Percentiles rank a stretch among this genome's conserved stretches.
Evolutionary conservation across 768 basidiomycete genomes (phyloP).

Genomic region (Mycena kentingensis): DNA sequence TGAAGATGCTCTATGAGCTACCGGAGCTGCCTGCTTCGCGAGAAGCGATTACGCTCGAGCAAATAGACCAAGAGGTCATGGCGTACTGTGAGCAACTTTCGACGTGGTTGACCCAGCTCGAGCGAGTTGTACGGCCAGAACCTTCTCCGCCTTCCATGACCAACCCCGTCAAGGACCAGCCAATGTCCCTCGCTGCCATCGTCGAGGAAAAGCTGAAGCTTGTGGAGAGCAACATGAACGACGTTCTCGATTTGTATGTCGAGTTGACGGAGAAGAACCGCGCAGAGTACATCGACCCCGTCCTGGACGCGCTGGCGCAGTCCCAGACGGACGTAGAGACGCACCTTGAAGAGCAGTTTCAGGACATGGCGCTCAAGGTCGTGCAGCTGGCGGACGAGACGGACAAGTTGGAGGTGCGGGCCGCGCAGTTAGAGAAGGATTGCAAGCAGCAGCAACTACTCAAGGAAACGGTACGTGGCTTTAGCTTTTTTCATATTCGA

Average conservation of each 20-base stretch:
- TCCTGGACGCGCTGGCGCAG: neutral
- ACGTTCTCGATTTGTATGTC: neutral
- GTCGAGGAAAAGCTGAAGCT: neutral
- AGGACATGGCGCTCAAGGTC: neutral
- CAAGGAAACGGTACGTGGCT: neutral
- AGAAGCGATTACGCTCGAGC: neutral
- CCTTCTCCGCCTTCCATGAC: too few species aligned
- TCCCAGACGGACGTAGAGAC: neutral
- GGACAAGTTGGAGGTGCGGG: neutral
- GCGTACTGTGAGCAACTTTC: conserved; percentile 7
- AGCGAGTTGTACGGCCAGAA: neutral
- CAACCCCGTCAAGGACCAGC: too few species aligned
- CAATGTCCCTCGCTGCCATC: neutral
- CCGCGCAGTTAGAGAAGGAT: neutral
- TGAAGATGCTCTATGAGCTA: neutral
- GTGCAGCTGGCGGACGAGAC: neutral
- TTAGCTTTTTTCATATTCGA: neutral
- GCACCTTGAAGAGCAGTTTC: neutral
- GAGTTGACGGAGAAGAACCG: neutral
- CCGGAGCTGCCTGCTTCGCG: conserved; percentile 11
- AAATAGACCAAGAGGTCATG: conserved; percentile 14
- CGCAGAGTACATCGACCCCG: neutral
- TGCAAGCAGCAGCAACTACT: neutral
- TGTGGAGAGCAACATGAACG: neutral
- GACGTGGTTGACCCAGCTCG: conserved; percentile 10